A percentile compares a stretch with the other conserved stretches of the same genome.
phyloP scores from a whole-genome alignment of 169 alveolate genomes.

The Toxoplasma gondii region DNA sequence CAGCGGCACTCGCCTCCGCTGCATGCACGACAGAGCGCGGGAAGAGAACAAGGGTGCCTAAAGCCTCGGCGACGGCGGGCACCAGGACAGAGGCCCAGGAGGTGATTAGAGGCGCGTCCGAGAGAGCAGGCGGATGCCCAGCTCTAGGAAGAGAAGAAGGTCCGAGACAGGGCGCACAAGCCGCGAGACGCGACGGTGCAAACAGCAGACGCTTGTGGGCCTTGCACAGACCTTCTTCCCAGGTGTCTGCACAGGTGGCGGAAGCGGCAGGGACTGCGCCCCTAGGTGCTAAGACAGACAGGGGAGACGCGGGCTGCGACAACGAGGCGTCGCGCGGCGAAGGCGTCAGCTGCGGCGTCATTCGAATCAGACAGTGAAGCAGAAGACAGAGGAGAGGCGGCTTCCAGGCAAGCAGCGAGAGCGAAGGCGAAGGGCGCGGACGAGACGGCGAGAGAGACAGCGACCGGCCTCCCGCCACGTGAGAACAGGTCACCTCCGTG shows the following conservation, averaged over 20 bases:
- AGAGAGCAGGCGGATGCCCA: background rate
- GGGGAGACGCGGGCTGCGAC: background rate
- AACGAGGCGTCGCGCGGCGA: background rate
- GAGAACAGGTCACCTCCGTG: background rate
- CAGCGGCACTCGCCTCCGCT: background rate
- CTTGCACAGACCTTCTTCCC: background rate
- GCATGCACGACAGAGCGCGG: constrained; percentile 2
- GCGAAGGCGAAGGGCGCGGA: background rate
- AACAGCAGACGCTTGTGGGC: background rate
- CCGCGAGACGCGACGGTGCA: background rate
- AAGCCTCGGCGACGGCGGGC: constrained; percentile 9
- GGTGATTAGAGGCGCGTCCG: background rate
- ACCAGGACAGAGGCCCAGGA: background rate
- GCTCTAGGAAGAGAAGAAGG: background rate
- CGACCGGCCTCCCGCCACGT: background rate
- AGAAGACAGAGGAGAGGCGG: constrained; percentile 9
- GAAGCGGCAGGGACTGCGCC: too few species aligned
- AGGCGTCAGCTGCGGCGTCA: constrained; percentile 13
- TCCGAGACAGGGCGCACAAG: background rate
- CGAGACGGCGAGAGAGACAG: background rate
- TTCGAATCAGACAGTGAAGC: background rate
- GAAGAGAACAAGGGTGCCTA: background rate
- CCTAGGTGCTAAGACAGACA: too few species aligned
- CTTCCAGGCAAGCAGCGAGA: background rate
- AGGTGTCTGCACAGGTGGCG: background rate